Evolutionary conservation across 768 basidiomycete genomes (phyloP).

Genomic region (Russula earlei): DNA sequence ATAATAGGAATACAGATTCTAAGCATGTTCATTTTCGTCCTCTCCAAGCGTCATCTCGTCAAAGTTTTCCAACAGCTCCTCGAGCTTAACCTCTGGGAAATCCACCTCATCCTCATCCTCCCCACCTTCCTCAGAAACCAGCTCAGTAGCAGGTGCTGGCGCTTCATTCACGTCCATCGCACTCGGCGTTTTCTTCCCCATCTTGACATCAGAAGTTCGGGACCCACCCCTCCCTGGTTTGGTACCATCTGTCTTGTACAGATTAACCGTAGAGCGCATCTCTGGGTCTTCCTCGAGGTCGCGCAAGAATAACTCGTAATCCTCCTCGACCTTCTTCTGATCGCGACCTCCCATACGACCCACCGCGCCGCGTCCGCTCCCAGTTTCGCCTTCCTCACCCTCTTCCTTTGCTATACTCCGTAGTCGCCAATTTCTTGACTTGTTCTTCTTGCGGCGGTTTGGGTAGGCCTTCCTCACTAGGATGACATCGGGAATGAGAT

Average conservation of each 20-base stretch:
- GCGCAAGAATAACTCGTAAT: slow-evolving; percentile 92
- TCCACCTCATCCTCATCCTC: slow-evolving; percentile 57
- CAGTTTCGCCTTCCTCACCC: slow-evolving; percentile 77
- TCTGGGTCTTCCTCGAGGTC: slow-evolving; percentile 95
- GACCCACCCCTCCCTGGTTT: slow-evolving; percentile 39
- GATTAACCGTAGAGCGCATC: slow-evolving; percentile 74
- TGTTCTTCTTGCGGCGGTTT: slow-evolving; percentile 84
- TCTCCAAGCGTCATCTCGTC: slow-evolving; percentile 79
- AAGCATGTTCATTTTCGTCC: slow-evolving; percentile 17
- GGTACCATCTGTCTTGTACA: slow-evolving; percentile 53
- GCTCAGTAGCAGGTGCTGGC: slow-evolving; percentile 25
- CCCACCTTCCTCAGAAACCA: slow-evolving; percentile 26
- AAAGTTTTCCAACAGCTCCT: slow-evolving; percentile 85
- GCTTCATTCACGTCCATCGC: slow-evolving; percentile 63
- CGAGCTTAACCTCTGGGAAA: slow-evolving; percentile 79
- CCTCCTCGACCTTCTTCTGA: slow-evolving; percentile 87
- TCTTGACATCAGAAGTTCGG: slow-evolving; percentile 30
- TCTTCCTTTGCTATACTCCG: slow-evolving; percentile 89
- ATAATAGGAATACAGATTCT: background rate
- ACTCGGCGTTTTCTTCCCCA: slow-evolving; percentile 38
- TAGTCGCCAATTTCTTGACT: slow-evolving; percentile 77
- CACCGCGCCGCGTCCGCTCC: slow-evolving; percentile 73
- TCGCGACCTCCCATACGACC: slow-evolving; percentile 86
- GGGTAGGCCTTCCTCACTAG: slow-evolving; percentile 95
- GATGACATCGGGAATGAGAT: slow-evolving; percentile 81